Evolutionary conservation across 331 rosid genomes (phyloP), one percentile per base, ranked within the genome.

Genomic region (Acacia concinna): DNA sequence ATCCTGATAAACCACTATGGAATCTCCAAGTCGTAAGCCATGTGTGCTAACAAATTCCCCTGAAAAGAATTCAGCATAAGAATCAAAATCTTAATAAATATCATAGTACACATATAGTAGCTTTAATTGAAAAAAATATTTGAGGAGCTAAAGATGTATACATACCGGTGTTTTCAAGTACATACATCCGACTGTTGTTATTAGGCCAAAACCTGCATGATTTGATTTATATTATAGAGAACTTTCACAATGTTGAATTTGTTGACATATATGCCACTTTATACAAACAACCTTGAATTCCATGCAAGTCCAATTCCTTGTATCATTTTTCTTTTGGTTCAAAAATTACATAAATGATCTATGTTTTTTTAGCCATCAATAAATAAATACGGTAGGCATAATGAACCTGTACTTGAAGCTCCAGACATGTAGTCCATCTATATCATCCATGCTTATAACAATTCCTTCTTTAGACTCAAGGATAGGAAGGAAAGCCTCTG

Each of bases 151-250:
- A 72, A 38, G 54, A 65, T 12, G 20, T 92, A n/a, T n/a, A n/a
- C n/a, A n/a, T n/a, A 95, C 99, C 98, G 0, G 98, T 95, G 27
- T 93, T 95, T 79, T 95, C 98, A 28, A 95, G 97, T 21, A 95
- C 98, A 66, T 95, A 95, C 99, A 95, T 95, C 82, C 98, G 68
- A 69, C 98, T 95, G 32, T 95, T 95, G 88, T 95, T 95, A 68
- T 95, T 95, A 2, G 99, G 99, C 99, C 98, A 95, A 81, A 85
- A 95, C 83, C 99, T 92, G 88, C 84, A 84, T 81, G 34, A 52
- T 62, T 74, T 81, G 34, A 52, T 62, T 74, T 51, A 74, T 4
- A 43, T 41, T 4, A 18, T 0, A 49, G 18, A 47, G 10, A 15
- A 31, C 7, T 28, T 28, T 46, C 30, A 23, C 12, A 37, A 2